Base-by-base conservation (phyloP, 225 moss, liverwort and hornwort genomes). In the Lunularia cruciata region DNA sequence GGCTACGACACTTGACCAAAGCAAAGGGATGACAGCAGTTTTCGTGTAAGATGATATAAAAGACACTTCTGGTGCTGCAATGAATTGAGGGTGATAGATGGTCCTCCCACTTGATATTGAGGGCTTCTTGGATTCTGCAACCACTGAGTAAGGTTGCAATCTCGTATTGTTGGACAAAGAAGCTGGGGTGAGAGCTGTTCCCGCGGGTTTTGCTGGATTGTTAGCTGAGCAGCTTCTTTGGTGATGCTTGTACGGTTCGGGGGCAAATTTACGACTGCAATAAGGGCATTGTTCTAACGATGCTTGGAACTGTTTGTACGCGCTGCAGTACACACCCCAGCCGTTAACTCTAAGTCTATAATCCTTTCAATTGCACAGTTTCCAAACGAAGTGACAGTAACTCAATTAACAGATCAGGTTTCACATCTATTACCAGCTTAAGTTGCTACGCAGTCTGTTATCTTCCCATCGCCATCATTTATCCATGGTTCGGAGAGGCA, bases 181-280 rank as follows among this genome's bases (percentile, higher is more conserved):
- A 63, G 74, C 73, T 1, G 79, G n/a, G 27, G 63, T 86, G 25
- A 92, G 83, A 20, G 84, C 84, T 12, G 89, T 89, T 60, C 89
- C 86, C 13, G 83, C 89, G 7, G 83, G 84, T 72, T 92, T 92
- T 39, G 89, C 81, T 62, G 89, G 89, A 15, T 78, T 78, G 3
- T 62, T 36, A 53, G 84, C 75, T n/a, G 86, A 83, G 55, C 89
- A 92, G 0, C 86, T 73, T 54, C 76, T 86, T 1, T 81, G 76
- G 65, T 92, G 92, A 61, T 83, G 81, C 65, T 68, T 73, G 16
- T 80, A 82, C 35, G 92, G 83, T 27, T 81, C 79, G 2, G 81
- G 79, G n/a, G 77, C 45, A 63, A 92, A 92, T n/a, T 79, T 83
- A 2, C 87, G 70, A 26, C 67, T 73, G 57, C 92, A 89, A 22